These are phyloP conservation scores for Magnusiomyces fungicola DNA, from an alignment of 1,139 yeast species.

Conservation along the genomic window DNA sequence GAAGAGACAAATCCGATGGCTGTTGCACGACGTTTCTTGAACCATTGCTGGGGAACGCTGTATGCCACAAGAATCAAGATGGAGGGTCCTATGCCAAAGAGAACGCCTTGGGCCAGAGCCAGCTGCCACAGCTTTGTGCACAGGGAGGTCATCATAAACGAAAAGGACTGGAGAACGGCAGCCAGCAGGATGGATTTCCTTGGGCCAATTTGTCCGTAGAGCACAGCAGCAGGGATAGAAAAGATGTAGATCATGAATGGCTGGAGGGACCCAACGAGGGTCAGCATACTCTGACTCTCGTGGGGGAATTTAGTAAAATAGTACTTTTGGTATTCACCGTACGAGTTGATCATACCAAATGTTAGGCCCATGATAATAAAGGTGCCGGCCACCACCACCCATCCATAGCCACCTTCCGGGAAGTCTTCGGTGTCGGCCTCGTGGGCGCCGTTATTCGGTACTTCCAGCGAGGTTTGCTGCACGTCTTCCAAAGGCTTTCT, in stretches of 20 bases:
- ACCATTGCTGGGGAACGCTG: constrained; percentile 39
- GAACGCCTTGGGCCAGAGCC: constrained; percentile 46
- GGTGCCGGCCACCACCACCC: constrained; percentile 28
- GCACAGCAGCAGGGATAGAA: constrained; percentile 41
- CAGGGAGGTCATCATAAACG: constrained; percentile 47
- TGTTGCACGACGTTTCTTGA: constrained; percentile 46
- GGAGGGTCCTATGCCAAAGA: constrained; percentile 45
- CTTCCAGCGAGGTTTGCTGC: no score
- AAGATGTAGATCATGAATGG: constrained; percentile 41
- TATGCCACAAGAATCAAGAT: constrained; percentile 24
- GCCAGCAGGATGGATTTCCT: constrained; percentile 35
- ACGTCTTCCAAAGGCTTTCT: no score
- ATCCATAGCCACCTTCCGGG: constrained; percentile 27
- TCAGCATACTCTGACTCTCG: constrained; percentile 36
- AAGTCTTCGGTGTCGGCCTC: constrained; percentile 14
- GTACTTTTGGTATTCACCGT: constrained; percentile 54
- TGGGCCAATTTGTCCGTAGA: constrained; percentile 44
- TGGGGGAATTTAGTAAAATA: constrained; percentile 42
- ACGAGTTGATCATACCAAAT: constrained; percentile 46
- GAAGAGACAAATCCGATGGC: constrained; percentile 53
- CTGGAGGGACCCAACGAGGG: constrained; percentile 48
- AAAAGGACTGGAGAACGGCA: constrained; percentile 40
- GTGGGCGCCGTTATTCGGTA: no score
- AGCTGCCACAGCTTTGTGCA: constrained; percentile 46
- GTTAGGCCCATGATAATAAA: constrained; percentile 23